Evolutionary conservation across 805 yeast species (phyloP), one percentile per base, ranked within the genome.

Genomic region (Metschnikowia corniflorae): DNA sequence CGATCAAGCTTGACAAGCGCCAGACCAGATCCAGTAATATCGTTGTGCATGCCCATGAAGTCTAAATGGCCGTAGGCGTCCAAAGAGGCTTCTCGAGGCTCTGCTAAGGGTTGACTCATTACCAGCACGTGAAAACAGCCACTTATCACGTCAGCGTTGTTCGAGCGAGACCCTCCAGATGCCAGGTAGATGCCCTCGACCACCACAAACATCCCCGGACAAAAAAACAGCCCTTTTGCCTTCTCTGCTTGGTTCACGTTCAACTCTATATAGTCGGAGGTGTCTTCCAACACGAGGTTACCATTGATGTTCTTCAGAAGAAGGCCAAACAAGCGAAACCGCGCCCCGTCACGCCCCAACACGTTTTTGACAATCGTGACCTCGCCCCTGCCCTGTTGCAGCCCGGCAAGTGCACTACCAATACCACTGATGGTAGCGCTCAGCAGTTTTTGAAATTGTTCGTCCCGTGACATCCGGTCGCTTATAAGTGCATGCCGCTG

Each of bases 71-170:
- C 97, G 42, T 79, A 79, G 1, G 82, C 80, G 17, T 83, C 89
- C 38, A 79, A 53, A 1, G 94, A 71, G 0, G 54, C 58, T 7
- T 72, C 79, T 40, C 97, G 69, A 44, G 75, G 68, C 55, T 93
- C 99, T 3, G 87, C 82, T 0, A 93, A 88, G 3, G 98, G 97
- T 42, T 87, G 96, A 3, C 84, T 82, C 33, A 93, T 70, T 4
- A 82, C 73, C 19, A 83, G 72, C 1, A 83, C 94, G 46, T 82
- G 78, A 54, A 93, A 88, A 28, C 65, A 58, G 3, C 73, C 73
- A 19, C 68, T 63, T 21, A 64, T 55, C 20, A 55, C 57, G 35
- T 55, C 52, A 14, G 57, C 55, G 16, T 53, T 43, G 20, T 54
- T 54, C 35, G 56, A 55, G 29, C 57, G 50, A 7, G 63, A 50